These are phyloP conservation scores for Tylopilus sp. DNA, from an alignment of 768 basidiomycete species.

Conservation along the genomic window DNA sequence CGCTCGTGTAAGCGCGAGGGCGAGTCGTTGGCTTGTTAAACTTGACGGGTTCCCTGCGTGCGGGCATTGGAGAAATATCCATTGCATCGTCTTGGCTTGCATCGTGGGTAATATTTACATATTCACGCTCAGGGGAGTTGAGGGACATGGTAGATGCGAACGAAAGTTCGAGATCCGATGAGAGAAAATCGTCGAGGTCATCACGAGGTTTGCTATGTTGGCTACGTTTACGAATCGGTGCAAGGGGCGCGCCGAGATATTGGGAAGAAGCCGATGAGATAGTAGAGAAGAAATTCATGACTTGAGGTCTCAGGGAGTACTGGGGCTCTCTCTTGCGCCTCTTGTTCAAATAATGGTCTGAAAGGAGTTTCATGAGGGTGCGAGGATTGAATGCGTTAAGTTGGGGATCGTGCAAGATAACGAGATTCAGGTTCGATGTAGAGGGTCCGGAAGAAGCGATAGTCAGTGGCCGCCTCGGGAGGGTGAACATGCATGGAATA, in stretches of 20 bases:
- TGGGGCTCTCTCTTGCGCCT: constrained; percentile 41
- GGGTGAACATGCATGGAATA: constrained; percentile 22
- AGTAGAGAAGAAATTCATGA: constrained; percentile 56
- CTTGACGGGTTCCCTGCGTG: constrained; percentile 28
- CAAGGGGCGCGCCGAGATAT: constrained; percentile 38
- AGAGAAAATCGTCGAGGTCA: constrained; percentile 63
- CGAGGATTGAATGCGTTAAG: constrained; percentile 31
- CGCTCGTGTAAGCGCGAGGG: constrained; percentile 64
- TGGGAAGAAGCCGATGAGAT: constrained; percentile 40
- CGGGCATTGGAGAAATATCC: constrained; percentile 76
- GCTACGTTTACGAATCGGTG: constrained; percentile 48
- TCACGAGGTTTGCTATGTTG: constrained; percentile 43
- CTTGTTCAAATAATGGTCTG: constrained; percentile 43
- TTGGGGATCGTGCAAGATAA: constrained; percentile 15
- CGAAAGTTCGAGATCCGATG: constrained; percentile 77
- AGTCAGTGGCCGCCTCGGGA: constrained; percentile 15
- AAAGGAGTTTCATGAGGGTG: constrained; percentile 37
- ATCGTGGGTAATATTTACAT: constrained; percentile 45
- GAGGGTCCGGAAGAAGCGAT: not conserved
- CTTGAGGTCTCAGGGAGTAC: constrained; percentile 29
- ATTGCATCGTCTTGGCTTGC: constrained; percentile 58
- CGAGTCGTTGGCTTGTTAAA: constrained; percentile 37
- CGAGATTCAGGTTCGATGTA: constrained; percentile 4
- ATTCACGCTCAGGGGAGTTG: constrained; percentile 60
- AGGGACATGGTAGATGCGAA: constrained; percentile 83